Evolutionary conservation across 2,329 filamentous ascomycete genomes (phyloP), one percentile per base, ranked within the genome.

Genomic region (Botrytis fabae): DNA sequence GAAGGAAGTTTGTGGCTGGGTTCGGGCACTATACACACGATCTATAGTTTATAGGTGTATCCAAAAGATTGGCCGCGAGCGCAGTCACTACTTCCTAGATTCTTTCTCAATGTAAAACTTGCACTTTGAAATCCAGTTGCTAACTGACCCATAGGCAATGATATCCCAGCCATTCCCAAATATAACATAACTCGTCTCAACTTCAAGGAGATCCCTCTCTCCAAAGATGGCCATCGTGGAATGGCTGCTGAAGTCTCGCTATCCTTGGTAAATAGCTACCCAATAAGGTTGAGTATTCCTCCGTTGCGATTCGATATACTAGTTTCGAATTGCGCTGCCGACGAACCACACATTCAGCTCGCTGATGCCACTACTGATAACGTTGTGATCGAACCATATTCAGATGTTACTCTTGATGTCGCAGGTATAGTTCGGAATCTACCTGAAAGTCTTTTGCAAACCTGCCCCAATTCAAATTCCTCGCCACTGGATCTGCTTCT

Each of bases 401-500:
- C 89, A 6, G 86, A 92, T 63, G 88, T 97, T 28, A 84, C 86
- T 57, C 87, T 93, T 65, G 87, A 92, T 73, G 92, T 93, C 14
- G 88, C 89, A 62, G 95, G 93, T 3, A 82, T 93, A 42, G 88
- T 98, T 59, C 87, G 87, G 69, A 87, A 92, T 72, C 85, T 99
- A 10, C 93, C 96, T 25, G 88, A 93, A 57, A 86, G 89, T 9
- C 84, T 99, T 71, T 93, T 89, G 1, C 86, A 87, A 25, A 85
- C 86, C 10, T 99, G 96, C 78, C 95, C 95, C 0, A 86, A 91
- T 73, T 92, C 91, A 2, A 85, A 90, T 42, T 90, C 90, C 12
- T 98, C 95, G 2, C 96, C 96, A 1, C 85, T 99, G 38, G 96
- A 99, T 80, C 85, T 90, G 38, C 87, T 99, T 60, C 85, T 99